Evolutionary conservation across 176 grass and related monocot genomes (phyloP), one percentile per base, ranked within the genome.

Genomic region (Eleusine coracana): DNA sequence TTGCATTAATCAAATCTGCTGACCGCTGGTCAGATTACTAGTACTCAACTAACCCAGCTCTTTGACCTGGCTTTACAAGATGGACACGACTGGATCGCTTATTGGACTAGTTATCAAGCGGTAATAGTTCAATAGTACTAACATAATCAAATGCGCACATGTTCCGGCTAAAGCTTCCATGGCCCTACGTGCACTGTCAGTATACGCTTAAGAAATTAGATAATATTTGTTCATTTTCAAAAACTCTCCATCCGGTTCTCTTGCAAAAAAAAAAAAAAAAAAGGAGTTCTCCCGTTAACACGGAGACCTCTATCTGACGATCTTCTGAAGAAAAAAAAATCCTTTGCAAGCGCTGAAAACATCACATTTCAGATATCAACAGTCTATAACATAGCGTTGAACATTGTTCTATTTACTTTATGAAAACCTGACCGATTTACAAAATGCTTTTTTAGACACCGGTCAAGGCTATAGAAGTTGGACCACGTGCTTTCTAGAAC

Each of bases 41-140:
- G 2, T 66, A 36, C 25, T 11, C 60, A 7, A 23, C 23, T n/a
- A 64, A 77, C 13, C 0, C 14, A 62, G 10, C 16, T 41, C 56
- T 49, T 83, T 84, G 81, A 84, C 75, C 72, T 77, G 68, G 83
- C 75, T 72, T 25, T 15, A 20, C 21, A 40, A 34, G 31, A 34
- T 34, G 54, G 20, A 40, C 15, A 76, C 20, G 71, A 59, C 48
- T 59, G 2, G 40, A 62, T 59, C 37, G 29, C 37, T 62, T 34
- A 34, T 34, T 27, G 25, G 58, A 61, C 58, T 8, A 10, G 58
- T 61, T 61, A 61, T 61, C 11, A 29, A 14, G 23, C 60, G 10
- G 23, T 63, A 29, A 14, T 14, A 29, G 23, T 29, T 62, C 7
- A 28, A 23, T 23, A 58, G 17, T 58, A 58, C 0, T 21, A 2